phyloP scores from a whole-genome alignment of 768 basidiomycete species.

The Agaricus subrufescens region DNA sequence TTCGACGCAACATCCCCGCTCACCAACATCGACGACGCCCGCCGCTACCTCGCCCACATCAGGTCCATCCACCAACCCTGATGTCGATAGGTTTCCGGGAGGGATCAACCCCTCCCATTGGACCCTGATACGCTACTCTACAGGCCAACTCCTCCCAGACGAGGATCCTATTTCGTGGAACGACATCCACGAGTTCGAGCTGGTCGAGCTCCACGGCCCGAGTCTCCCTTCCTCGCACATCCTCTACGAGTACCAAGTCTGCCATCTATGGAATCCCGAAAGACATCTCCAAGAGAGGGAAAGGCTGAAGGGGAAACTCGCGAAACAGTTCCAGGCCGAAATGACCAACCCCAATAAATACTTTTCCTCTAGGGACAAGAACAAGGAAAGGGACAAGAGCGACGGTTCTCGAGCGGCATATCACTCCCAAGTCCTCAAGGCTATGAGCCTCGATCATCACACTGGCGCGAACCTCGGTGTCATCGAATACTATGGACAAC shows the following conservation, averaged over 20 bases:
- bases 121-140: slow-evolving; percentile 60
- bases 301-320: slow-evolving; percentile 11
- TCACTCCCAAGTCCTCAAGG: slow-evolving; percentile 6
- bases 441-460: slow-evolving; percentile 7
- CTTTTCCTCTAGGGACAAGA: neutral
- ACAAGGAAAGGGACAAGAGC: neutral
- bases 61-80: neutral
- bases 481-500: neutral
- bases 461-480: slow-evolving; percentile 8
- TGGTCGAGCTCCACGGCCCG: slow-evolving; percentile 62
- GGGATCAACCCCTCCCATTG: slow-evolving; percentile 21
- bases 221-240: slow-evolving; percentile 8
- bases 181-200: slow-evolving; percentile 53
- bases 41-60: neutral
- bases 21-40: neutral
- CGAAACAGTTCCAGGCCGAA: slow-evolving; percentile 5
- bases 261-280: slow-evolving; percentile 9
- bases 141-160: slow-evolving; percentile 59
- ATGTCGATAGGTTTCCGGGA: slow-evolving; percentile 9
- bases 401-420: neutral
- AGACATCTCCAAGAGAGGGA: slow-evolving; percentile 1
- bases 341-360: neutral
- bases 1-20: neutral
- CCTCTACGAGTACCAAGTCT: slow-evolving; percentile 13
- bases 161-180: slow-evolving; percentile 63